A percentile compares a stretch with the other conserved stretches of the same genome.
These are phyloP conservation scores for Penicillium pancosmium DNA, from an alignment of 495 filamentous ascomycete genomes.

Conservation along the genomic window DNA sequence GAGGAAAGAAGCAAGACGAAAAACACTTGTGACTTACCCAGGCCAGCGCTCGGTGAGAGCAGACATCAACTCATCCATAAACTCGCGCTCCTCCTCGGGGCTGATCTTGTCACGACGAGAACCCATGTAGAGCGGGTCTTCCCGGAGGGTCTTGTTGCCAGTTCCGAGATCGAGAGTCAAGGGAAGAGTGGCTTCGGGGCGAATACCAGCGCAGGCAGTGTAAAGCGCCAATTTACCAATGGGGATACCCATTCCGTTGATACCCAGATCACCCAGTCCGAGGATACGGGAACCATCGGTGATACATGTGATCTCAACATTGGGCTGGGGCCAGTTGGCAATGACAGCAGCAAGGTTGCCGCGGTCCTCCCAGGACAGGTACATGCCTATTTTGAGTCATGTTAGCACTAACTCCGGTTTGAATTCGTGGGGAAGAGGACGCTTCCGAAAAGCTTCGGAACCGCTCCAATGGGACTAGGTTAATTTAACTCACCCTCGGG, in stretches of 20 bases:
- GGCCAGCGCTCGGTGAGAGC: slow-evolving; percentile 87
- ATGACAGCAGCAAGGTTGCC: slow-evolving; percentile 83
- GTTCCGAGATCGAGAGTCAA: slow-evolving; percentile 92
- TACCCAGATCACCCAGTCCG: slow-evolving; percentile 91
- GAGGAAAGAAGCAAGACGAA: neutral
- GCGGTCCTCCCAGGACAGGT: slow-evolving; percentile 88
- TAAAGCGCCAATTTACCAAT: slow-evolving; percentile 95
- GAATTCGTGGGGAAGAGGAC: slow-evolving; percentile 19
- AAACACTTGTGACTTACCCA: slow-evolving; percentile 50
- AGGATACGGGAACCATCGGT: slow-evolving; percentile 97
- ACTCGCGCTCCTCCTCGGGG: slow-evolving; percentile 82
- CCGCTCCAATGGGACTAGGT: neutral
- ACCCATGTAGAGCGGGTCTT: slow-evolving; percentile 94
- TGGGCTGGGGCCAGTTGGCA: slow-evolving; percentile 82
- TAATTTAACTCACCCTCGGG: slow-evolving; percentile 70
- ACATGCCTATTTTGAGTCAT: slow-evolving; percentile 57
- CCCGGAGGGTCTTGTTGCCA: slow-evolving; percentile 81
- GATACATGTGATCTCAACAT: slow-evolving; percentile 94
- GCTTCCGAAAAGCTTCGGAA: neutral
- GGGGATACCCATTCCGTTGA: slow-evolving; percentile 98
- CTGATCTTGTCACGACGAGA: slow-evolving; percentile 79
- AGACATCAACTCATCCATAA: slow-evolving; percentile 96
- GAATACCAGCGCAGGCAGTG: slow-evolving; percentile 94
- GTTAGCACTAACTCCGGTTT: slow-evolving; percentile 21
- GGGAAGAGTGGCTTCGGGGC: slow-evolving; percentile 87